Evolutionary conservation across 2,329 filamentous ascomycete species (phyloP).

Genomic region (Setomelanomma holmii): DNA sequence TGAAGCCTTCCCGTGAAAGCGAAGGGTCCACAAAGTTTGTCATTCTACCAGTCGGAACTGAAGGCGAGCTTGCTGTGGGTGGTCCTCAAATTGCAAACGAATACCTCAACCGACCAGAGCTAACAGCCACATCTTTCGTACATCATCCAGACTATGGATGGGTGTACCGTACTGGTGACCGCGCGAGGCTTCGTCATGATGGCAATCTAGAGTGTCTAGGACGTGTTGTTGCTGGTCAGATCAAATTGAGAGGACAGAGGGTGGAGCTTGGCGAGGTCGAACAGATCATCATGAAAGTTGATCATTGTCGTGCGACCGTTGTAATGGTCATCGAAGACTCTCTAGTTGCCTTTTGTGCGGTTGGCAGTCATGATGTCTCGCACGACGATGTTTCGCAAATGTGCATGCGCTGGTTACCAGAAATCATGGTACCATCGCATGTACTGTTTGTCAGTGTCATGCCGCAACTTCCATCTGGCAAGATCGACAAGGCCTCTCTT

Average conservation of each 20-base stretch:
- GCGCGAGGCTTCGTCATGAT: constrained; percentile 70
- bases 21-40: constrained; percentile 46
- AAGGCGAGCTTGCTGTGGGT: constrained; percentile 82
- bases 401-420: constrained; percentile 78
- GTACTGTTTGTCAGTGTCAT: constrained; percentile 69
- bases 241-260: constrained; percentile 85
- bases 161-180: constrained; percentile 86
- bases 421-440: constrained; percentile 83
- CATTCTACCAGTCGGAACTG: constrained; percentile 69
- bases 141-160: constrained; percentile 68
- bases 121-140: constrained; percentile 76
- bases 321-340: constrained; percentile 71
- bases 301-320: constrained; percentile 65
- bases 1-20: constrained; percentile 54
- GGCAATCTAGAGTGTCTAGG: constrained; percentile 84
- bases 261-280: constrained; percentile 74
- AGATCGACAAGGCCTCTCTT: constrained; percentile 75
- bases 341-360: constrained; percentile 77
- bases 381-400: constrained; percentile 59
- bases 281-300: constrained; percentile 38
- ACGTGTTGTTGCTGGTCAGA: constrained; percentile 78
- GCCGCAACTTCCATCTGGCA: constrained; percentile 81
- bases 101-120: constrained; percentile 81
- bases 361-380: constrained; percentile 53
- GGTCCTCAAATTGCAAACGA: constrained; percentile 79